phyloP scores from a whole-genome alignment of 2,329 filamentous ascomycete genomes.

The Aspergillus sp. region DNA sequence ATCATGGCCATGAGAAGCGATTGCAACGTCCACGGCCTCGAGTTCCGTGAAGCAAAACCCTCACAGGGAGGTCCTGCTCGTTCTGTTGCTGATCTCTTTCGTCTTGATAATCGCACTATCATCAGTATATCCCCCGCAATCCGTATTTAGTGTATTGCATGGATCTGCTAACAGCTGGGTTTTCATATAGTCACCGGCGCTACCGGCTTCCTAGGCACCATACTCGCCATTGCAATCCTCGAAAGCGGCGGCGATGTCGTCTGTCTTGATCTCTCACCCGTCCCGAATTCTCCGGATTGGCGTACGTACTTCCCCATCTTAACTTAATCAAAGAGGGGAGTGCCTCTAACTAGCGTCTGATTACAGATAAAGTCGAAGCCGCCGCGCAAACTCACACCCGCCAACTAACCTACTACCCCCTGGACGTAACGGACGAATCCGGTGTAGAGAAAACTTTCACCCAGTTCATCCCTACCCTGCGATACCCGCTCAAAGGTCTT shows the following conservation, averaged over 20 bases:
- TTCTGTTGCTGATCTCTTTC: not conserved
- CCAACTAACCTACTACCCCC: slow-evolving; percentile 22
- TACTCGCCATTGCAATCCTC: slow-evolving; percentile 25
- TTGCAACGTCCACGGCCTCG: not conserved
- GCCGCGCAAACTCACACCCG: slow-evolving; percentile 1
- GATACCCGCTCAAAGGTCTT: slow-evolving; percentile 33
- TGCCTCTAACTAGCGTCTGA: not conserved
- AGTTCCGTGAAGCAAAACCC: slow-evolving; percentile 2
- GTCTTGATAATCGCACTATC: slow-evolving; percentile 3
- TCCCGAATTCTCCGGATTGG: slow-evolving; percentile 14
- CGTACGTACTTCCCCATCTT: slow-evolving; percentile 5
- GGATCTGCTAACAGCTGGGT: not conserved
- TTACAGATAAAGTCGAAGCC: slow-evolving; percentile 10
- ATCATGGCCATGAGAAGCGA: not conserved
- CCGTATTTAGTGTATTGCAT: too few species aligned
- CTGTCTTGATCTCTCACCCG: slow-evolving; percentile 29
- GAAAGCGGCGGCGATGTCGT: slow-evolving; percentile 39
- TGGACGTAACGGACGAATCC: slow-evolving; percentile 26
- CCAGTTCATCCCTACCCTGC: slow-evolving; percentile 18
- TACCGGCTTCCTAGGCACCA: slow-evolving; percentile 25
- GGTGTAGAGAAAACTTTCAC: slow-evolving; percentile 19
- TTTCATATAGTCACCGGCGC: slow-evolving; percentile 25
- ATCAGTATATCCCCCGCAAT: not conserved
- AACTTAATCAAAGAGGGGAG: too few species aligned
- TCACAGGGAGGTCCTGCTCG: not conserved